Base-by-base conservation (phyloP, 179 eudicot species). In the Beta corolliflora region DNA sequence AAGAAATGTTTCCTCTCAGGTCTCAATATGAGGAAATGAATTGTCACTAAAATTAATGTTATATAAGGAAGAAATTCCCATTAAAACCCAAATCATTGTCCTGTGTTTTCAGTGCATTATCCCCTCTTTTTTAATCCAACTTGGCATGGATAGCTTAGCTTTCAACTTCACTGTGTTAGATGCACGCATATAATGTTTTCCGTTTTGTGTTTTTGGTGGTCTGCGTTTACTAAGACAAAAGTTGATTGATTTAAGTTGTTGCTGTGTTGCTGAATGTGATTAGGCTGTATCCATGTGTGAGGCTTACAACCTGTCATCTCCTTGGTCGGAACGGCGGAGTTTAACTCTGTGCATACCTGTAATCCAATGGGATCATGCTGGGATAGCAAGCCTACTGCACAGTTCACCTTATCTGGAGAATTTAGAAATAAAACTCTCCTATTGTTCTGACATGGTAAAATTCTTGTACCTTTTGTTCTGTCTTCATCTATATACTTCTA, bases 331-430 rank as follows among this genome's bases (percentile, higher is more conserved):
- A 36, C 77, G 78, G n/a, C 78, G n/a, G 64, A 71, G 68, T 76
- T 78, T 80, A 80, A 71, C 70, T 80, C 66, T 84, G 53, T 76
- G 78, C 69, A 64, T 80, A 76, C 83, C 75, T 71, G 61, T 76
- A 15, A 9, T 8, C 11, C 25, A 23, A 19, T 84, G 86, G 86
- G 46, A 78, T 61, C 74, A 84, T 69, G 81, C 63, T 84, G 78
- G 81, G 4, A n/a, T 84, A 50, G 77, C 78, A 46, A 84, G 74
- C 68, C 45, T 84, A 31, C 45, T 84, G 59, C 81, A 76, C 52
- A 80, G 83, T 71, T 84, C 86, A 5, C 86, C 86, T 29, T 69
- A 12, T 64, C 25, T 80, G 69, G 78, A 80, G 81, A 76, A 76
- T 23, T 67, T 84, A 71, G 65, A 73, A 54, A 63, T 84, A 73